Evolutionary conservation across 768 basidiomycete species (phyloP), one percentile per base, ranked within the genome.

Genomic region (Dentipellis fragilis): DNA sequence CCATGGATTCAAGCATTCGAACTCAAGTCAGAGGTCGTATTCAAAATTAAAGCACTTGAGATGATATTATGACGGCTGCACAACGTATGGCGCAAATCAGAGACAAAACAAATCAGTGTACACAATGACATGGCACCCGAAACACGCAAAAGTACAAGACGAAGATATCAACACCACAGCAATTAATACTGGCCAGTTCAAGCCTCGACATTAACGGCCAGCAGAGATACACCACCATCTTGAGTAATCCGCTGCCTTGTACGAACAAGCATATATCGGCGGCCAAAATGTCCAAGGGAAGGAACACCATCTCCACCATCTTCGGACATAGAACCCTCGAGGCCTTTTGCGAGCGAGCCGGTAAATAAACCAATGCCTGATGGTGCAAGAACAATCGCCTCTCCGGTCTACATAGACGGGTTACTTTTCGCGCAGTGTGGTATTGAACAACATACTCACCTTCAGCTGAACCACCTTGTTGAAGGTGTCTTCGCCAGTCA

Each of bases 361-460:
- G 67, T 62, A 49, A 78, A 75, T 3, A 75, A 63, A 1, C 74
- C 76, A 49, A 85, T 70, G 1, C 79, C 84, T 5, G 84, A 80
- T 0, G 86, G 83, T 6, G 84, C 83, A 35, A 87, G 73, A 3
- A 88, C 72, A 11, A 88, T 77, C 0, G 86, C 83, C 64, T 88
- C 76, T 0, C 86, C 86, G 0, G 86, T 88, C 85, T 88, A 50
- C 17, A 19, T 23, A 14, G 14, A 60, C 53, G 38, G 52, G 40
- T 46, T 9, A 34, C 29, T 29, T 29, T 6, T 29, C 6, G 29
- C 29, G 5, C 36, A 29, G 35, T 16, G 55, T 54, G 40, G 19
- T 57, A 39, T 36, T 19, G 8, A 23, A 35, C 19, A 49, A 14
- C 47, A 38, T 2, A 39, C 68, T 62, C 56, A 86, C 86, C 76